Base-by-base conservation (phyloP, 345 rosid genomes). In the Streptanthus diversifolius region DNA sequence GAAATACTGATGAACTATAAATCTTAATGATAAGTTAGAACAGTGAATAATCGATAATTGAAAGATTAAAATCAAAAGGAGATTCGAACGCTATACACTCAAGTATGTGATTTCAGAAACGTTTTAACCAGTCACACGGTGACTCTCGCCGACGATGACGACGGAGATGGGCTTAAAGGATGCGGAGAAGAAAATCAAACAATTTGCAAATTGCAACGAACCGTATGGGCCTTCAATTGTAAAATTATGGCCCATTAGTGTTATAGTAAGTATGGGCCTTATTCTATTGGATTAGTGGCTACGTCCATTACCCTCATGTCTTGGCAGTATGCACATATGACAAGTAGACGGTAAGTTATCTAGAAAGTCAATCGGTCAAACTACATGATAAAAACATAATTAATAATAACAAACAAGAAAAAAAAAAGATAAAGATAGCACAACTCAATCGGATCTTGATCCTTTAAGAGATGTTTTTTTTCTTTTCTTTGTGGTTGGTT, bases 381-480 rank as follows among this genome's bases (percentile, higher is more conserved):
- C 51, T 65, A 4, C 12, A 73, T 24, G 18, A 21, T 54, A 24
- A 14, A 25, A 55, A 74, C 63, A 36, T 64, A 73, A 11, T 6
- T 48, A 48, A 48, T 21, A 71, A 17, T 15, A 64, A 27, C 29
- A 61, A 32, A 44, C 3, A n/a, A n/a, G n/a, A n/a, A n/a, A n/a
- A n/a, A n/a, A n/a, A n/a, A n/a, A 27, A 29, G 14, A 52, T 40
- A 29, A 52, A 29, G 17, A 51, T 5, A 62, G 25, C 9, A 14
- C 14, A 62, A 62, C 24, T 17, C 29, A 66, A 67, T 74, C 68
- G 68, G 78, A 66, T 74, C 73, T 58, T 74, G 73, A 74, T 57
- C 62, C 68, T 58, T 74, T 74, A 29, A 66, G 54, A 45, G 6
- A 59, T 74, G 62, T 59, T 67, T 51, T 37, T 11, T 47, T n/a